These are phyloP conservation scores for Helianthus annuus DNA, from an alignment of 129 eudicot species.

Conservation along the genomic window HanXRQr2.0-SUNRISE NC_035446.2:127899751-127900250, in stretches of 20 bases:
- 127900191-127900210: too few relatives aligned
- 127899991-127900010: too few relatives aligned
- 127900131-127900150: background rate
- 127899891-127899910: conserved; percentile 15
- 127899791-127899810: conserved; percentile 35
- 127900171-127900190: background rate
- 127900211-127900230: too few relatives aligned
- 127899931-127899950: background rate
- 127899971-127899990: background rate
- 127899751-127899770: conserved; percentile 25
- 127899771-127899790: conserved; percentile 24
- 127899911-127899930: conserved; percentile 18
- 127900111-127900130: background rate
- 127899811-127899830: conserved; percentile 49
- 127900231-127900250: too few relatives aligned
- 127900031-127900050: too few relatives aligned
- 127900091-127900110: background rate
- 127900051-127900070: too few relatives aligned
- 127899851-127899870: conserved; percentile 16
- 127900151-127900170: background rate
- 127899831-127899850: conserved; percentile 66
- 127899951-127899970: background rate
- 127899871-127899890: background rate
- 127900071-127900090: too few relatives aligned
- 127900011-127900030: too few relatives aligned